Conservation (phyloP, 352 stramenopile species). For the Phytophthora megakarya region DNA sequence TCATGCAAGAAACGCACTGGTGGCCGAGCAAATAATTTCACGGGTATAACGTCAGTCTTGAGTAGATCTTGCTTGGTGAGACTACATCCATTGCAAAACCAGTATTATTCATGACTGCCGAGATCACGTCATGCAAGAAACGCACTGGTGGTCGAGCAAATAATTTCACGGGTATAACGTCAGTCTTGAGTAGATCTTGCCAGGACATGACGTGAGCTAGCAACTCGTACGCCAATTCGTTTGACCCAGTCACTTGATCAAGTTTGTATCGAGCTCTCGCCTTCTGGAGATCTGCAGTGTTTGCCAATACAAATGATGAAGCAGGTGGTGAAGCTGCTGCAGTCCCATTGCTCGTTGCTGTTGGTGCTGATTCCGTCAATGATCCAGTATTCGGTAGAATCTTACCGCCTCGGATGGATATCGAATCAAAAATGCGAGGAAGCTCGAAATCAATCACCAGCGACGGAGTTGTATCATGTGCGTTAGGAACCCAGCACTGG, state of each 20-base stretch:
- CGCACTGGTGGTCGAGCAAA: slow-evolving; percentile 78
- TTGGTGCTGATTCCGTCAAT: slow-evolving; percentile 7
- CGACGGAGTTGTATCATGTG: slow-evolving; percentile 56
- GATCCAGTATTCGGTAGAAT: slow-evolving; percentile 24
- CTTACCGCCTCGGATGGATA: slow-evolving; percentile 64
- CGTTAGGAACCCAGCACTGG: slow-evolving; percentile 65
- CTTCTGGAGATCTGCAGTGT: slow-evolving; percentile 36
- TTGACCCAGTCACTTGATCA: slow-evolving; percentile 53
- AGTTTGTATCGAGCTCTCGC: slow-evolving; percentile 48
- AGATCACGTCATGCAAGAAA: slow-evolving; percentile 84
- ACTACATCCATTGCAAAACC: slow-evolving; percentile 47
- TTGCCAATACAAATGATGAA: slow-evolving; percentile 57
- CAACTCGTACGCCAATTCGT: slow-evolving; percentile 71
- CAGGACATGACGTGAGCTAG: slow-evolving; percentile 78
- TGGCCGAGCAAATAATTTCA: slow-evolving; percentile 77
- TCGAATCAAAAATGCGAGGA: slow-evolving; percentile 63
- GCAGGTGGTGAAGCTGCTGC: background rate
- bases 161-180: slow-evolving; percentile 65
- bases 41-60: slow-evolving; percentile 65
- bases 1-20: slow-evolving; percentile 85
- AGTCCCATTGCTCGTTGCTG: background rate
- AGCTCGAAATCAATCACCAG: slow-evolving; percentile 76
- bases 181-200: slow-evolving; percentile 76
- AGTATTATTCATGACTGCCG: slow-evolving; percentile 70
- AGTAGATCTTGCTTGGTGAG: slow-evolving; percentile 74